Evolutionary conservation across 2,329 filamentous ascomycete species (phyloP).

Genomic region (Sarocladium oryzae): DNA sequence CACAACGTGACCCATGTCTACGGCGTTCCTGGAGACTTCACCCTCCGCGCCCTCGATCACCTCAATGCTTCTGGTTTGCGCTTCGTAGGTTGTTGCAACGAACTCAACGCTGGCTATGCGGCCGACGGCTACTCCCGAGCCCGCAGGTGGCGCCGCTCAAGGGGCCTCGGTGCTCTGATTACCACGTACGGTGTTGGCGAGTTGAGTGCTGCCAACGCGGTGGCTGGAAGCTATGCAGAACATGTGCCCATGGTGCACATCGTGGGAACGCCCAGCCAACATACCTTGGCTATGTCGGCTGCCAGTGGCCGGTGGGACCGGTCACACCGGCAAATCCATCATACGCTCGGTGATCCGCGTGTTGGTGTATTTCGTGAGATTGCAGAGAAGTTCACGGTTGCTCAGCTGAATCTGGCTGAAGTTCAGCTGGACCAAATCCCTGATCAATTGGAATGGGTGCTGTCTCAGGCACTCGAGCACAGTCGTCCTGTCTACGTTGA

Average conservation of each 20-base stretch:
- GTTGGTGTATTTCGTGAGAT: slow-evolving; percentile 45
- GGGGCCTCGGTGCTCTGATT: slow-evolving; percentile 38
- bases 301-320: slow-evolving; percentile 1
- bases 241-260: slow-evolving; percentile 50
- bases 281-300: slow-evolving; percentile 7
- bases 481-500: slow-evolving; percentile 51
- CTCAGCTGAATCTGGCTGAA: slow-evolving; percentile 28
- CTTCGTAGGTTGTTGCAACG: slow-evolving; percentile 49
- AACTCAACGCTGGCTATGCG: slow-evolving; percentile 51
- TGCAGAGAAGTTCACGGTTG: slow-evolving; percentile 40
- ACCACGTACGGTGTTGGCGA: slow-evolving; percentile 57
- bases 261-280: slow-evolving; percentile 41
- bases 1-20: slow-evolving; percentile 51
- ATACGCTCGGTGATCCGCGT: slow-evolving; percentile 50
- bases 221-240: slow-evolving; percentile 53
- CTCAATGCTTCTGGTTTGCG: slow-evolving; percentile 28
- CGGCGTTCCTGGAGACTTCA: slow-evolving; percentile 40
- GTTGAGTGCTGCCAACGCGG: slow-evolving; percentile 50
- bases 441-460: slow-evolving; percentile 42
- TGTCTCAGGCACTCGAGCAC: slow-evolving; percentile 43
- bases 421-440: slow-evolving; percentile 16
- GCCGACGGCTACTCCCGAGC: slow-evolving; percentile 52
- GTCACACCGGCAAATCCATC: slow-evolving; percentile 35
- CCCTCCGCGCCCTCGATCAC: slow-evolving; percentile 30
- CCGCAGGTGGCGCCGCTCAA: slow-evolving; percentile 22